These are phyloP conservation scores for Scutellaria barbata DNA, from an alignment of 257 asterid genomes.

Conservation along the genomic window DNA sequence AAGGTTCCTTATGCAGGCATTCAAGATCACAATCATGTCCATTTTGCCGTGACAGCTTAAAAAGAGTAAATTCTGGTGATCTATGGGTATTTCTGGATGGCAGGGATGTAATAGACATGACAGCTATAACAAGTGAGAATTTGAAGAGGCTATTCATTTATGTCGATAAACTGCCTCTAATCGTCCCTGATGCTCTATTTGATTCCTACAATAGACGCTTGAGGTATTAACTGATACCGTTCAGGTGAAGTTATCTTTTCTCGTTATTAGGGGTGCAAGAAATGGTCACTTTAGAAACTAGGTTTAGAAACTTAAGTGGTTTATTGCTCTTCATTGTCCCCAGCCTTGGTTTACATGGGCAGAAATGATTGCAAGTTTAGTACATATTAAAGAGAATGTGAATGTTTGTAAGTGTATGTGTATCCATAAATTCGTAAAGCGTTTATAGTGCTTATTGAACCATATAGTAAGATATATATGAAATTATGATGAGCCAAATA, in stretches of 20 bases:
- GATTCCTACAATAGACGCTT: constrained; percentile 70
- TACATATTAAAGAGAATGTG: constrained; percentile 7
- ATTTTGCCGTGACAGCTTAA: constrained; percentile 90
- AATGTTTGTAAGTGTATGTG: constrained; percentile 13
- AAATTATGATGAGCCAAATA: constrained; percentile 2
- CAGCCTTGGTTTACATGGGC: constrained; percentile 38
- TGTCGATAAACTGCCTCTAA: constrained; percentile 76
- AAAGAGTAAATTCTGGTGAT: constrained; percentile 79
- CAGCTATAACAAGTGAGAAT: constrained; percentile 73
- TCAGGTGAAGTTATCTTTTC: constrained; percentile 19
- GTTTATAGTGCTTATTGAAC: constrained; percentile 34
- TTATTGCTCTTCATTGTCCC: constrained; percentile 41
- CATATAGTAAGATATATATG: neutral
- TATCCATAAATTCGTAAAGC: constrained; percentile 31
- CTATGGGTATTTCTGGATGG: constrained; percentile 81
- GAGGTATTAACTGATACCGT: constrained; percentile 46
- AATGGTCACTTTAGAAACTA: constrained; percentile 24
- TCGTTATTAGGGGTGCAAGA: constrained; percentile 17
- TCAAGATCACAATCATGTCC: constrained; percentile 81
- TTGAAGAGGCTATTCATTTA: constrained; percentile 77
- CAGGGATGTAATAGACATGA: constrained; percentile 68
- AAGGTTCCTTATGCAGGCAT: constrained; percentile 21
- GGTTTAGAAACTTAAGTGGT: constrained; percentile 36
- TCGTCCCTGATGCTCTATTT: constrained; percentile 72
- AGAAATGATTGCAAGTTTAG: constrained; percentile 41